Evolutionary conservation across 768 basidiomycete genomes (phyloP), one percentile per base, ranked within the genome.

Genomic region (Boletus sp.): DNA sequence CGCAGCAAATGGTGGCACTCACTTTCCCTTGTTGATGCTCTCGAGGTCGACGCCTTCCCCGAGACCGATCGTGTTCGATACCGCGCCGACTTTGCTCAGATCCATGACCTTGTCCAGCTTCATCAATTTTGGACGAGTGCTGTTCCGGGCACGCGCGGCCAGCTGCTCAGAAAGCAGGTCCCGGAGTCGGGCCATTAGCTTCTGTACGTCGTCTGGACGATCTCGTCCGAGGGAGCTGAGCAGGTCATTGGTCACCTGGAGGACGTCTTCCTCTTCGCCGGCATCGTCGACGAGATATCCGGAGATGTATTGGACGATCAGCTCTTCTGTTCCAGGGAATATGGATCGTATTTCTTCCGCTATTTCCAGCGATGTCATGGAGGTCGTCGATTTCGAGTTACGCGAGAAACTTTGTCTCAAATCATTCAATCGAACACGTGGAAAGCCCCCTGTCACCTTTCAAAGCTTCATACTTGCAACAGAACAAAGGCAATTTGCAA

Each of bases 21-120:
- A 92, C 90, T 94, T 94, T 78, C 90, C 92, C 80, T 95, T 94
- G 76, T 93, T 94, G 52, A 93, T 92, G 39, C 90, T 91, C 72
- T 93, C 92, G 52, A 95, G 77, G 71, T 95, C 93, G 39, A 94
- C 91, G 14, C 90, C 90, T 60, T 92, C 90, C 0, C 83, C 78
- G 47, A 94, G 75, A 5, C 84, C 88, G 60, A 93, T 88, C 7
- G 92, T 93, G 55, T 75, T 88, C 30, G 90, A 92, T 70, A 93
- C 84, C 47, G 85, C 81, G 9, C 80, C 78, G 2, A 85, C 74
- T 73, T 90, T 91, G 77, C 89, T 90, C 82, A 94, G 86, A 64
- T 94, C 88, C 83, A 94, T 84, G 52, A 92, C 87, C 71, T 87
- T 89, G 72, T 94, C 93, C 58, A 94, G 73, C 67, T 90, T 88